Evolutionary conservation across 1,139 yeast genomes (phyloP).

Genomic region (Blastobotrys apis): DNA sequence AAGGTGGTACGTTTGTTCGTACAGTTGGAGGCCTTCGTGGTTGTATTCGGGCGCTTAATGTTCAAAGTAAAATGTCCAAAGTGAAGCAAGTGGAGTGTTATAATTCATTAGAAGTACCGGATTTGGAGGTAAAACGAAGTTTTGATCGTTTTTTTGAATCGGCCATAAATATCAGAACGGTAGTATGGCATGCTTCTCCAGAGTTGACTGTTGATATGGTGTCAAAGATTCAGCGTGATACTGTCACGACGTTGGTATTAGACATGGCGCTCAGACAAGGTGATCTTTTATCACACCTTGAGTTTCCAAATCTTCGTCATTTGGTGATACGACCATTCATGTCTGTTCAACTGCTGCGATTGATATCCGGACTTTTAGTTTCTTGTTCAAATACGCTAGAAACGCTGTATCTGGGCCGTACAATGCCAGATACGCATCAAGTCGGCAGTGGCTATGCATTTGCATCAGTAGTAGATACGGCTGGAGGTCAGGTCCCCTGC

Average conservation of each 20-base stretch:
- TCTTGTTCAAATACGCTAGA: constrained; percentile 5
- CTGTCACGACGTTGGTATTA: constrained; percentile 19
- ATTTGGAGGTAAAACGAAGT: constrained; percentile 21
- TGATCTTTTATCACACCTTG: constrained; percentile 14
- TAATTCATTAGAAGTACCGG: constrained; percentile 25
- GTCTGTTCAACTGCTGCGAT: constrained; percentile 18
- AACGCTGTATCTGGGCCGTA: constrained; percentile 21
- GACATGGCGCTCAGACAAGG: constrained; percentile 23
- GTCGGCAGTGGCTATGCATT: constrained; percentile 27
- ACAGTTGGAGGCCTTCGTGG: constrained; percentile 27
- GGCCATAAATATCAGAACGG: constrained; percentile 19
- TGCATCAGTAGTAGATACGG: constrained; percentile 18
- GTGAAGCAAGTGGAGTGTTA: constrained; percentile 24
- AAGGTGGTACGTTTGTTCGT: constrained; percentile 25
- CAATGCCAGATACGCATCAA: constrained; percentile 17
- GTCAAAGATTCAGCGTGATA: constrained; percentile 12
- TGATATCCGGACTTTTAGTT: constrained; percentile 20
- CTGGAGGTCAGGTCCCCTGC: constrained; percentile 13
- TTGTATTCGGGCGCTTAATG: constrained; percentile 22
- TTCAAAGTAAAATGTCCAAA: not conserved
- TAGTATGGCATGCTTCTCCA: constrained; percentile 26
- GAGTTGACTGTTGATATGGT: constrained; percentile 24
- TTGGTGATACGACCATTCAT: constrained; percentile 22
- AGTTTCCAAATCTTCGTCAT: constrained; percentile 19
- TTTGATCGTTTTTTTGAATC: constrained; percentile 19